These are phyloP conservation scores for Acanthamoeba lenticulata DNA, from an alignment of 208 protist genomes.

Conservation along the genomic window DNA sequence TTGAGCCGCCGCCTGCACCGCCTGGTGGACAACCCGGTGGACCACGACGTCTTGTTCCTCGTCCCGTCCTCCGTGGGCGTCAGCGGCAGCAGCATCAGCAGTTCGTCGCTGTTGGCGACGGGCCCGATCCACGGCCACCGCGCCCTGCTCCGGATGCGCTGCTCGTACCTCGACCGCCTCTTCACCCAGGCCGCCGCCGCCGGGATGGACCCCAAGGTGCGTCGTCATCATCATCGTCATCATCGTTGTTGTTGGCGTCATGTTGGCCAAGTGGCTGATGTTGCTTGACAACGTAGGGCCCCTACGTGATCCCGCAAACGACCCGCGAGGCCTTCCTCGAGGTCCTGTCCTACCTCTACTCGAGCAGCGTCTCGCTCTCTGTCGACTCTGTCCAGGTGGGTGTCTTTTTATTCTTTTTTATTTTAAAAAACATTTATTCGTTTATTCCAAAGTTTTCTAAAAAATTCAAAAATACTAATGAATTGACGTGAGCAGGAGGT, in stretches of 20 bases:
- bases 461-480: too few species aligned
- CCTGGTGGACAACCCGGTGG: not conserved
- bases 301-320: not conserved
- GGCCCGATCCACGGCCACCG: not conserved
- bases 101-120: not conserved
- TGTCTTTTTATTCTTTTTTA: not conserved
- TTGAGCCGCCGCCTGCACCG: not conserved
- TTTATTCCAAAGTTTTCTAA: too few species aligned
- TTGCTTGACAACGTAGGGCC: not conserved
- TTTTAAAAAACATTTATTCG: not conserved
- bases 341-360: slow-evolving; percentile 14
- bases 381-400: not conserved
- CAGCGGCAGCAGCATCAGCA: too few species aligned
- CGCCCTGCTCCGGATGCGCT: not conserved
- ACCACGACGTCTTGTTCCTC: slow-evolving; percentile 19
- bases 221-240: not conserved
- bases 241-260: too few species aligned
- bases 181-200: not conserved
- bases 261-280: too few species aligned
- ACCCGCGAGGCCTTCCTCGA: not conserved
- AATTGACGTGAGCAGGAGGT: not conserved
- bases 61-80: not conserved
- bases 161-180: not conserved
- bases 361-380: not conserved
- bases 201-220: slow-evolving; percentile 11